Percentiles rank a stretch among this genome's conserved stretches.
phyloP scores from a whole-genome alignment of 305 asterid genomes.

The Fraxinus nigra region DNA sequence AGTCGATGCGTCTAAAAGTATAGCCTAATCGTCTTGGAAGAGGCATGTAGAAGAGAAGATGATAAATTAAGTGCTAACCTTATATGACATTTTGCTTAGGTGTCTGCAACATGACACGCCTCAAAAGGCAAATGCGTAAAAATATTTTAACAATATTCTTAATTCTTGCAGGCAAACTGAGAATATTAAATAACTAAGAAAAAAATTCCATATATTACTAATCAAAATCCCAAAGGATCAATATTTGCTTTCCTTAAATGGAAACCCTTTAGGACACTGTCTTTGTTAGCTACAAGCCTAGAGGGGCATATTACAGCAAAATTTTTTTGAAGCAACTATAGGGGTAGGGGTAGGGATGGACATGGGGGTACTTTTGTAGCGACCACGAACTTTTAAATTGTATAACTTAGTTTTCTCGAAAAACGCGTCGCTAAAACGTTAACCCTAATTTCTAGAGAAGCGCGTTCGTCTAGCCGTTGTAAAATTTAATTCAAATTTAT shows the following conservation, averaged over 20 bases:
- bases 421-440: no score
- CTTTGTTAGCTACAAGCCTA: neutral
- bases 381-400: no score
- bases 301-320: neutral
- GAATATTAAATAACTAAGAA: constrained; percentile 7
- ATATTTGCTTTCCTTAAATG: neutral
- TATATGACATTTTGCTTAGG: neutral
- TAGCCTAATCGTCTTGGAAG: neutral
- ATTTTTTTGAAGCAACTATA: neutral
- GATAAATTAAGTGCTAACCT: neutral
- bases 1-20: neutral
- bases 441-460: no score
- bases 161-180: constrained; percentile 16
- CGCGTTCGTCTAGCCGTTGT: no score
- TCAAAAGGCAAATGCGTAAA: no score
- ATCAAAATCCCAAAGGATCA: neutral
- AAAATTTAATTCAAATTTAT: no score
- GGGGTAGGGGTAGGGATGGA: neutral
- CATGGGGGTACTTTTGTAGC: no score
- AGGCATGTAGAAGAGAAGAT: neutral
- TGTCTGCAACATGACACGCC: no score
- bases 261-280: neutral
- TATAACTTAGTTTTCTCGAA: no score
- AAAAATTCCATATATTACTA: neutral
- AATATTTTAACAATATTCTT: constrained; percentile 8